Evolutionary conservation across 768 basidiomycete genomes (phyloP).

Genomic region (Pleurotus salmoneostramineus): DNA sequence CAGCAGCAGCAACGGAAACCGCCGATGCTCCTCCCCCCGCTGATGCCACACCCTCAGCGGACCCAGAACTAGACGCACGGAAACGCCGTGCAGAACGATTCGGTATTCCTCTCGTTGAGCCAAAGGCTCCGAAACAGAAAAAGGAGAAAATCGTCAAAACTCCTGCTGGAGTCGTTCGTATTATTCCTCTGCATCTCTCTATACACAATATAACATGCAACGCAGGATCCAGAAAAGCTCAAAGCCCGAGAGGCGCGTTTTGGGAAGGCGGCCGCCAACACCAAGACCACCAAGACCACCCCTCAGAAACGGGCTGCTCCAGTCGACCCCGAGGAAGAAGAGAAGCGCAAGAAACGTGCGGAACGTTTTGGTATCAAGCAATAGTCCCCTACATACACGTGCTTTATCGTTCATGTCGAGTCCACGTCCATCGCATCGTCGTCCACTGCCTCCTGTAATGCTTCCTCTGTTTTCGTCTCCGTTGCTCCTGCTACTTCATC

Average conservation of each 20-base stretch:
- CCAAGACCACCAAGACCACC: constrained; percentile 10
- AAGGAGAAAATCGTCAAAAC: constrained; percentile 13
- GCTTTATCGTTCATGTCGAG: background rate
- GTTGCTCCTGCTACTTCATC: constrained; percentile 7
- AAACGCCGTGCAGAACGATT: constrained; percentile 66
- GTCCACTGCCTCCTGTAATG: background rate
- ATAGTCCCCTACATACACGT: constrained; percentile 8
- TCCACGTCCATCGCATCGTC: constrained; percentile 58
- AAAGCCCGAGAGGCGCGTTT: constrained; percentile 55
- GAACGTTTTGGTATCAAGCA: constrained; percentile 48
- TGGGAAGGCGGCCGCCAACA: constrained; percentile 21
- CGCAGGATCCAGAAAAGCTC: constrained; percentile 46
- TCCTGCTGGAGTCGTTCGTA: constrained; percentile 21
- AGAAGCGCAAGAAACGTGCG: constrained; percentile 56
- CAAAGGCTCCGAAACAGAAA: constrained; percentile 19
- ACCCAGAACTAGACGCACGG: constrained; percentile 53
- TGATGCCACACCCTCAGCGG: constrained; percentile 19
- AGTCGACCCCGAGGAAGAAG: constrained; percentile 55
- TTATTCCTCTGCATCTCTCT: constrained; percentile 8
- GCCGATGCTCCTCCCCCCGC: background rate
- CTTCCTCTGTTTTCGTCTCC: constrained; percentile 15
- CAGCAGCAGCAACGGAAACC: constrained; percentile 9
- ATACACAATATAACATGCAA: background rate
- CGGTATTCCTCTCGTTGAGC: constrained; percentile 57
- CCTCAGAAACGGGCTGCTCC: constrained; percentile 29